These are phyloP conservation scores for Cyberlindnera xishuangbannaensis DNA, from an alignment of 805 yeast genomes.

Conservation along the genomic window DNA sequence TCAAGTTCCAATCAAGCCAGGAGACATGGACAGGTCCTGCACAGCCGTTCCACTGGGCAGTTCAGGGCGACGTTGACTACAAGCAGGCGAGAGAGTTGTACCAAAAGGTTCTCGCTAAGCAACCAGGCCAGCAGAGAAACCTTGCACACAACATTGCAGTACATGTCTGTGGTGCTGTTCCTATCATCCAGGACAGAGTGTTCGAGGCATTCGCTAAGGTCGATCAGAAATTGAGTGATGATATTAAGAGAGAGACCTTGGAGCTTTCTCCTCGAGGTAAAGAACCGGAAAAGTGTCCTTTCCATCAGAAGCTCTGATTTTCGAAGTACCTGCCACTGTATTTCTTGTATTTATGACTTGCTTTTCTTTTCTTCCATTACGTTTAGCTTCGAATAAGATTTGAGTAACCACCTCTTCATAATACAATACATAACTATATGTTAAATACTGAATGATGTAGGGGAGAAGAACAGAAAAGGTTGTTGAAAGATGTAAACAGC, in stretches of 20 bases:
- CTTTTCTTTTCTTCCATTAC: neutral
- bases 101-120: conserved; percentile 57
- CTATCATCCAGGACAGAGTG: conserved; percentile 73
- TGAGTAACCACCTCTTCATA: no score
- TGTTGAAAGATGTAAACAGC: no score
- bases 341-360: neutral
- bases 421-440: no score
- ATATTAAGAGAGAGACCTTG: conserved; percentile 58
- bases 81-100: conserved; percentile 74
- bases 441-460: no score
- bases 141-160: conserved; percentile 79
- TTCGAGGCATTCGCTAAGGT: conserved; percentile 73
- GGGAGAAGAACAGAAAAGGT: no score
- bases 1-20: conserved; percentile 51
- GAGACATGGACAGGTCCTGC: conserved; percentile 83
- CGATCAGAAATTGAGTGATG: conserved; percentile 57
- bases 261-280: conserved; percentile 29
- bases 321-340: neutral
- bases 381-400: no score
- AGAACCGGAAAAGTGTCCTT: conserved; percentile 19
- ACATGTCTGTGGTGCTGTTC: conserved; percentile 65
- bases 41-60: conserved; percentile 81
- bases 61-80: conserved; percentile 62
- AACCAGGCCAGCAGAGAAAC: conserved; percentile 78
- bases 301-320: conserved; percentile 17